Evolutionary conservation across 371 early-diverging fungal species (phyloP).

Genomic region (Rhizopus arrhizus): DNA sequence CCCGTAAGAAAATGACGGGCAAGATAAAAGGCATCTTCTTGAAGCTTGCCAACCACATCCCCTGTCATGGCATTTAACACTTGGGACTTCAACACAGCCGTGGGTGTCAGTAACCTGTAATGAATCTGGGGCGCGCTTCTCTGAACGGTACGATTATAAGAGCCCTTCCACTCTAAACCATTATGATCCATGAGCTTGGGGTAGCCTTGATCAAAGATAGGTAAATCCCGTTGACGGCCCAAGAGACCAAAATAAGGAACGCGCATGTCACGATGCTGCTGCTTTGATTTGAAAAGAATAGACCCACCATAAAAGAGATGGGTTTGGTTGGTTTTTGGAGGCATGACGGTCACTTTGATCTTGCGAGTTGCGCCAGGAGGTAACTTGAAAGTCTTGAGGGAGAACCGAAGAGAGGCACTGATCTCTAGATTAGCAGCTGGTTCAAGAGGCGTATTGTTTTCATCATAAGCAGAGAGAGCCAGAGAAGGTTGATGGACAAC

Average conservation of each 20-base stretch:
- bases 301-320: conserved; percentile 39
- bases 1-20: conserved; percentile 2
- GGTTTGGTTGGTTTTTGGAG: conserved; percentile 34
- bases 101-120: conserved; percentile 17
- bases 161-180: conserved; percentile 11
- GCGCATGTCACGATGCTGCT: conserved; percentile 17
- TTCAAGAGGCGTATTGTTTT: conserved; percentile 18
- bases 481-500: conserved; percentile 36
- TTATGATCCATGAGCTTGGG: conserved; percentile 16
- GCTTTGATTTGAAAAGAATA: conserved; percentile 21
- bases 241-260: conserved; percentile 57
- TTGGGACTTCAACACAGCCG: conserved; percentile 8
- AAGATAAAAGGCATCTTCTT: conserved; percentile 9
- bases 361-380: conserved; percentile 54
- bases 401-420: conserved; percentile 59
- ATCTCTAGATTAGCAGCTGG: conserved; percentile 25
- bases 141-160: conserved; percentile 23
- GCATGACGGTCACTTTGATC: conserved; percentile 39
- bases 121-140: conserved; percentile 11
- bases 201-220: conserved; percentile 22
- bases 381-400: conserved; percentile 63
- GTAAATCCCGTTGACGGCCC: conserved; percentile 41
- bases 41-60: conserved; percentile 10
- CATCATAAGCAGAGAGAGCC: conserved; percentile 37
- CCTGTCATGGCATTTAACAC: conserved; percentile 1